phyloP scores from a whole-genome alignment of 192 early-diverging fungal genomes.

The Coemansia brasiliensis region DNA sequence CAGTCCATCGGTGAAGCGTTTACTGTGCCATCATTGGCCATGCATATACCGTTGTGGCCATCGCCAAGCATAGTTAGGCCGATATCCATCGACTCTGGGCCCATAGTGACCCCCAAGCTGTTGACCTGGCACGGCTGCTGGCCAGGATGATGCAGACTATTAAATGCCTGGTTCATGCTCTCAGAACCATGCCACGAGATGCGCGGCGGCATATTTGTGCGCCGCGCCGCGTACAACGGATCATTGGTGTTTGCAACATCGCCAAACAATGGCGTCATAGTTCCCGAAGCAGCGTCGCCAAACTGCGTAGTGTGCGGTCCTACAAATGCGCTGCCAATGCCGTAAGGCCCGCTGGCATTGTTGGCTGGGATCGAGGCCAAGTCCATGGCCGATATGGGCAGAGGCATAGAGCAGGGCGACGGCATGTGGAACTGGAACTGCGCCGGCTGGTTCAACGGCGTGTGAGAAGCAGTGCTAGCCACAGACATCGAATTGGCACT shows the following conservation, averaged over 20 bases:
- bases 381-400: conserved; percentile 51
- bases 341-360: conserved; percentile 21
- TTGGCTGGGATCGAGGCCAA: conserved; percentile 38
- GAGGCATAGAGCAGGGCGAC: conserved; percentile 47
- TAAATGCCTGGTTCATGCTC: conserved; percentile 44
- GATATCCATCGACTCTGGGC: conserved; percentile 28
- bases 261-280: conserved; percentile 29
- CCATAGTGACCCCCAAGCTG: conserved; percentile 41
- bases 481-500: conserved; percentile 40
- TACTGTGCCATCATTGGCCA: conserved; percentile 17
- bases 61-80: conserved; percentile 39
- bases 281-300: conserved; percentile 16
- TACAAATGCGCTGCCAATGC: conserved; percentile 25
- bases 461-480: conserved; percentile 28
- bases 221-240: conserved; percentile 26
- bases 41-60: conserved; percentile 19
- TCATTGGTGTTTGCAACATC: conserved; percentile 22
- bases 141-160: conserved; percentile 22
- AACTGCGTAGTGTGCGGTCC: conserved; percentile 18
- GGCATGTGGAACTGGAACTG: conserved; percentile 56
- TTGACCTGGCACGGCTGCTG: conserved; percentile 22
- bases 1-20: conserved; percentile 40
- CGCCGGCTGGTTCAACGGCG: conserved; percentile 40
- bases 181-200: conserved; percentile 55
- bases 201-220: conserved; percentile 33